These are phyloP conservation scores for Colletotrichum lentis DNA, from an alignment of 2,329 filamentous ascomycete genomes.

Conservation along the genomic window DNA sequence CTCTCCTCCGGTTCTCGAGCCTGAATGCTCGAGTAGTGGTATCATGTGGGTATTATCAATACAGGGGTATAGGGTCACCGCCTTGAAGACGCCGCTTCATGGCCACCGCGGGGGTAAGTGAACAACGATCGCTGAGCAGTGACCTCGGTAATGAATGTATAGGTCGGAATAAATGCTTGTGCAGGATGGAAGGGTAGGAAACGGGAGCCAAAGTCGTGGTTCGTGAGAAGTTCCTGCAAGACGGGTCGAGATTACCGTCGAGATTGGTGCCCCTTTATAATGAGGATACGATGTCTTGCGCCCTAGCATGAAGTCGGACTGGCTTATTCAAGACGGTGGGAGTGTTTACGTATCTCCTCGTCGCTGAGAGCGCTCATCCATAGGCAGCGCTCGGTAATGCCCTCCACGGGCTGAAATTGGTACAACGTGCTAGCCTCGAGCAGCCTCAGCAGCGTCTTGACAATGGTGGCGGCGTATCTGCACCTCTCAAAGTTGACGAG, in stretches of 20 bases:
- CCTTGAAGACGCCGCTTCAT: slow-evolving; percentile 11
- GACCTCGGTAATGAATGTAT: slow-evolving; percentile 16
- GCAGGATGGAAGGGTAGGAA: slow-evolving; percentile 26
- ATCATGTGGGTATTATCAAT: slow-evolving; percentile 29
- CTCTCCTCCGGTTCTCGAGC: slow-evolving; percentile 19
- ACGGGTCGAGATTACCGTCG: not conserved
- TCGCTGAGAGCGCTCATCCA: slow-evolving; percentile 83
- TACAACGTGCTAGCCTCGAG: slow-evolving; percentile 81
- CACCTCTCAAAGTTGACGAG: slow-evolving; percentile 86
- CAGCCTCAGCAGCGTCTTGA: slow-evolving; percentile 81
- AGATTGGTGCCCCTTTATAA: not conserved
- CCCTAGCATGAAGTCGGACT: not conserved
- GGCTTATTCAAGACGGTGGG: slow-evolving; percentile 57
- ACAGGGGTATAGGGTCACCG: slow-evolving; percentile 32
- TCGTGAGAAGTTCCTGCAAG: slow-evolving; percentile 12
- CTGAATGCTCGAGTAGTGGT: slow-evolving; percentile 26
- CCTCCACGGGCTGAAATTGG: slow-evolving; percentile 76
- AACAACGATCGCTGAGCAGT: slow-evolving; percentile 10
- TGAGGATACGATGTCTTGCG: not conserved
- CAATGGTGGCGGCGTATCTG: slow-evolving; percentile 76
- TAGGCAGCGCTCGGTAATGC: slow-evolving; percentile 81
- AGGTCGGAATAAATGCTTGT: slow-evolving; percentile 23
- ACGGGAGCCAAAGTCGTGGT: slow-evolving; percentile 30
- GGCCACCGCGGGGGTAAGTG: slow-evolving; percentile 1
- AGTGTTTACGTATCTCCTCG: slow-evolving; percentile 72